These are phyloP conservation scores for Deinandra increscens DNA, from an alignment of 129 eudicot genomes.

Conservation along the genomic window DNA sequence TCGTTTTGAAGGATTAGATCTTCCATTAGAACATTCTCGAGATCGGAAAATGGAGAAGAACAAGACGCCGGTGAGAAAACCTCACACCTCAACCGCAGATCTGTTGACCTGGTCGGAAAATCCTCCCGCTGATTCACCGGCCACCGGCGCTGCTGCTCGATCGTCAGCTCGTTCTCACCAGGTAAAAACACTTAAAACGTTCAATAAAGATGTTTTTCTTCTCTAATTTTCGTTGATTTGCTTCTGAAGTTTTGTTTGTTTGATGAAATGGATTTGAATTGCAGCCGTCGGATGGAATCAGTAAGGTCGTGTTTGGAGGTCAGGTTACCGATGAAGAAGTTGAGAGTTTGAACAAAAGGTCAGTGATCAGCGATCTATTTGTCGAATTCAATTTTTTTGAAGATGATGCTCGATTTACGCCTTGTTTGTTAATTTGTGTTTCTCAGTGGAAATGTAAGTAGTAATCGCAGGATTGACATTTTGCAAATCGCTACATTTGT, in stretches of 20 bases:
- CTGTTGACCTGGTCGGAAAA: constrained; percentile 86
- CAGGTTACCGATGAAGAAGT: constrained; percentile 96
- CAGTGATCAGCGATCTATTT: constrained; percentile 43
- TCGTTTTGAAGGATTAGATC: constrained; percentile 16
- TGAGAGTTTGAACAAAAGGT: constrained; percentile 82
- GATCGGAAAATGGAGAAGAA: constrained; percentile 47
- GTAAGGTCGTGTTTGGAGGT: constrained; percentile 93
- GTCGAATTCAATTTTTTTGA: background rate
- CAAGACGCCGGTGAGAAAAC: constrained; percentile 75
- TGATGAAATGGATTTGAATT: constrained; percentile 6
- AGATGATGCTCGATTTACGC: constrained; percentile 7
- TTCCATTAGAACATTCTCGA: constrained; percentile 20
- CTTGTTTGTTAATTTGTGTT: background rate
- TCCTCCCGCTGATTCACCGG: constrained; percentile 61
- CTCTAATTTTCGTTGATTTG: background rate
- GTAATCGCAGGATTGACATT: background rate
- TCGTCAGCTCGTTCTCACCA: constrained; percentile 63
- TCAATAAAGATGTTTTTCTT: background rate
- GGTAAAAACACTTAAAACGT: constrained; percentile 20
- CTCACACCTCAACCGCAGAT: constrained; percentile 96
- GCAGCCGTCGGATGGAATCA: constrained; percentile 97
- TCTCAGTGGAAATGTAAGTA: background rate
- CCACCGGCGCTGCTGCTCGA: constrained; percentile 35
- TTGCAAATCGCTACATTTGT: constrained; percentile 6
- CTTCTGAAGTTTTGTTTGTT: background rate